These are phyloP conservation scores for Pyrenochaeta sp. DNA, from an alignment of 2,329 filamentous ascomycete genomes.

Conservation along the genomic window DNA sequence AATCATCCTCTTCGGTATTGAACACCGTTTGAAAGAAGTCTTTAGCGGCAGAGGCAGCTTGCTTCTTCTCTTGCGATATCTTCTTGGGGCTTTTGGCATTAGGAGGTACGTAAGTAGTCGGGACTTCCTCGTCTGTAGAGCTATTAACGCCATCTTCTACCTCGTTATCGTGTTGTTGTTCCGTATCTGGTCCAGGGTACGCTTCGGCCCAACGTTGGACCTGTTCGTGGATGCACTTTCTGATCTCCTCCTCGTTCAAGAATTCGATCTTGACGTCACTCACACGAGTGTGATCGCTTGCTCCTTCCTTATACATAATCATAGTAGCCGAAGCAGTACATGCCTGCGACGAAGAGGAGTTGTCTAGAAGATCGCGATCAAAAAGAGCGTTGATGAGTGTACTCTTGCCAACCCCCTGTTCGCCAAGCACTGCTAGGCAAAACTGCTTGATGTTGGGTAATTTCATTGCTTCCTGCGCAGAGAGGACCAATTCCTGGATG, in stretches of 20 bases:
- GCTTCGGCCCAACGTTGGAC: slow-evolving; percentile 6
- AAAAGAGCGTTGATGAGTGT: slow-evolving; percentile 18
- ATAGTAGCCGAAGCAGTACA: slow-evolving; percentile 16
- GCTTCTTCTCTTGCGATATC: background rate
- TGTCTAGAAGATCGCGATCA: slow-evolving; percentile 12
- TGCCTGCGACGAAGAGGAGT: slow-evolving; percentile 8
- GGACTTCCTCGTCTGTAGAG: background rate
- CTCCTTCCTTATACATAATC: slow-evolving; percentile 11
- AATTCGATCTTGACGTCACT: slow-evolving; percentile 17
- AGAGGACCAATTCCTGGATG: background rate
- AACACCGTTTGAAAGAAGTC: slow-evolving; percentile 22
- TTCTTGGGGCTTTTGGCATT: background rate
- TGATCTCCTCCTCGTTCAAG: slow-evolving; percentile 4
- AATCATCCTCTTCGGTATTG: background rate
- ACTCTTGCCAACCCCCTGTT: slow-evolving; percentile 23
- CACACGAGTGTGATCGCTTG: slow-evolving; percentile 3
- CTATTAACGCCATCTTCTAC: background rate
- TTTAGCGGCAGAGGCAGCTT: slow-evolving; percentile 6
- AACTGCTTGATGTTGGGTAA: background rate
- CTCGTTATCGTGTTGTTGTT: too few species aligned
- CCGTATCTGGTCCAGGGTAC: background rate
- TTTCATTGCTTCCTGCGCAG: background rate
- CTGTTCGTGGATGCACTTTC: slow-evolving; percentile 8
- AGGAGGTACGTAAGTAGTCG: background rate
- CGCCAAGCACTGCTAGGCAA: slow-evolving; percentile 17